phyloP scores from a whole-genome alignment of 495 filamentous ascomycete genomes.

The Paragyromitra xinjiangensis region DNA sequence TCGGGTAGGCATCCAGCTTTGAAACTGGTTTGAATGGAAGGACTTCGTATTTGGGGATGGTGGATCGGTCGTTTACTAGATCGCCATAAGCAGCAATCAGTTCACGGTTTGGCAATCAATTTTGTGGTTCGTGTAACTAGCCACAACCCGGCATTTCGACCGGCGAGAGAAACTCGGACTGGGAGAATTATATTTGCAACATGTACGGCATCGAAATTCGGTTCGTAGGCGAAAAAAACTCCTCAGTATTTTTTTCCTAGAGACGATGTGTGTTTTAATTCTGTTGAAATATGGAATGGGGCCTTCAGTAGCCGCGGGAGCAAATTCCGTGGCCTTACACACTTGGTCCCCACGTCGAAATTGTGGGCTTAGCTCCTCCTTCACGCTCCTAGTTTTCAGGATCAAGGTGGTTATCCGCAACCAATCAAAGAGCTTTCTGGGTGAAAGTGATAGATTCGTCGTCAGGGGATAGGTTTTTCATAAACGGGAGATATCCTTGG shows the following conservation, averaged over 20 bases:
- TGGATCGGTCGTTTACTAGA: constrained; percentile 17
- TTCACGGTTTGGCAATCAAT: not conserved
- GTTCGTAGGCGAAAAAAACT: not conserved
- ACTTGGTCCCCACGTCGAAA: not conserved
- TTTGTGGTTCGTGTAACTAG: constrained; percentile 24
- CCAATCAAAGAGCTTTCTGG: not conserved
- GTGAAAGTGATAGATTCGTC: constrained; percentile 1
- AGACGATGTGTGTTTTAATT: not conserved
- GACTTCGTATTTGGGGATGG: not conserved
- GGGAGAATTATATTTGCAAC: constrained; percentile 10
- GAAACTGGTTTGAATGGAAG: not conserved
- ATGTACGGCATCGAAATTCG: constrained; percentile 2
- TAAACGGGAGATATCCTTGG: constrained; percentile 13
- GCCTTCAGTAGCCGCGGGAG: not conserved
- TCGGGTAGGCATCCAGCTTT: not conserved
- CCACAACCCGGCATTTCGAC: constrained; percentile 2
- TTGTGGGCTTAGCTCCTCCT: constrained; percentile 6
- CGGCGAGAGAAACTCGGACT: not conserved
- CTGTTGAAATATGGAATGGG: not conserved
- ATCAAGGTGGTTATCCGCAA: constrained; percentile 2
- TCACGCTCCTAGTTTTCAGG: not conserved
- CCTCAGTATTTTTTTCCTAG: not conserved
- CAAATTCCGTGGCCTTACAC: constrained; percentile 4
- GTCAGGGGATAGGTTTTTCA: not conserved
- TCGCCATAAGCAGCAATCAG: constrained; percentile 10